Percentiles rank a stretch among this genome's conserved stretches.
Conservation (phyloP, 2,329 filamentous ascomycete species). For the Trematosphaeria pertusa region DNA sequence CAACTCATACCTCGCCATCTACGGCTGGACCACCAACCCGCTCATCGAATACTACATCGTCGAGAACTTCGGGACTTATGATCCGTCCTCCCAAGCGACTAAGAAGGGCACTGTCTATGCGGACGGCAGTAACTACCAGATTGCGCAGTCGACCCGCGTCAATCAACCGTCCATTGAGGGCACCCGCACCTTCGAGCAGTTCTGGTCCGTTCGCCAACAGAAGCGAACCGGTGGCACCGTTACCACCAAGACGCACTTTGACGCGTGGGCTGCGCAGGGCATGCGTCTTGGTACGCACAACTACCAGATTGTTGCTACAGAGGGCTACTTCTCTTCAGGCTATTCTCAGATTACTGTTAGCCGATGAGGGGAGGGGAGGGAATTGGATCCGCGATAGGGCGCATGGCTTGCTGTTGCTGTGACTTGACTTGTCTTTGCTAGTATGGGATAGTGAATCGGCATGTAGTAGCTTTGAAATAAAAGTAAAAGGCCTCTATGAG, state of each 20-base stretch:
- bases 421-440: no score
- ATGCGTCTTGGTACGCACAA: constrained; percentile 40
- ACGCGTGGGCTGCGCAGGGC: constrained; percentile 42
- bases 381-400: no score
- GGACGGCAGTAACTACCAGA: constrained; percentile 43
- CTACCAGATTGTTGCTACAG: constrained; percentile 59
- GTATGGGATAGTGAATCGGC: no score
- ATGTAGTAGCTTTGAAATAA: no score
- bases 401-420: no score
- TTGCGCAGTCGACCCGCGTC: constrained; percentile 35
- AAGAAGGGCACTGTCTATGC: constrained; percentile 40
- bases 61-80: constrained; percentile 62
- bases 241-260: constrained; percentile 43
- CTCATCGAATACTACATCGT: constrained; percentile 61
- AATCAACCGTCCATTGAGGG: constrained; percentile 60
- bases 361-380: not conserved
- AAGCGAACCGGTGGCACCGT: constrained; percentile 41
- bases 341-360: constrained; percentile 56
- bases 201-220: constrained; percentile 51
- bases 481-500: no score
- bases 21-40: constrained; percentile 63
- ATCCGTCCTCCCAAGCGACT: constrained; percentile 54
- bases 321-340: constrained; percentile 61
- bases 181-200: constrained; percentile 61
- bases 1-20: constrained; percentile 61